phyloP scores from a whole-genome alignment of 305 asterid genomes.

The Fraxinus sp. region DNA sequence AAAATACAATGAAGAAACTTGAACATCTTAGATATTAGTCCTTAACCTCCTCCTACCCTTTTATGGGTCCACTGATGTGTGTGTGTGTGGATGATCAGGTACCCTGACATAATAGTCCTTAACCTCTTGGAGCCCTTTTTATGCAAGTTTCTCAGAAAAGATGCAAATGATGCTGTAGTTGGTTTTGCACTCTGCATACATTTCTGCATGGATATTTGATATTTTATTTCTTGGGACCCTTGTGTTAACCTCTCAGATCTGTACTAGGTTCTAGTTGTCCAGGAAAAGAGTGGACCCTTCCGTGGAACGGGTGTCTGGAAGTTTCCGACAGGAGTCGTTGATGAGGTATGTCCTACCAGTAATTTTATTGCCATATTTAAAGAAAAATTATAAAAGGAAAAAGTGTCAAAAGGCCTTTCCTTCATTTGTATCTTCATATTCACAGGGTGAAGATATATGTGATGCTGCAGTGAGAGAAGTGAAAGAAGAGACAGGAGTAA shows the following conservation, averaged over 20 bases:
- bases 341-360: constrained; percentile 57
- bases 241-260: background rate
- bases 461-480: constrained; percentile 96
- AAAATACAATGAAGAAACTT: background rate
- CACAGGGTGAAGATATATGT: constrained; percentile 87
- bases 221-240: background rate
- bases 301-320: constrained; percentile 88
- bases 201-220: background rate
- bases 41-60: background rate
- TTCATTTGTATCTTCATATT: constrained; percentile 21
- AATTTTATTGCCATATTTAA: constrained; percentile 10
- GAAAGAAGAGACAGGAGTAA: constrained; percentile 97
- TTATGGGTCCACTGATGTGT: background rate
- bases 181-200: background rate
- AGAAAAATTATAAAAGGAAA: constrained; percentile 5
- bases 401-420: constrained; percentile 7
- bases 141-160: background rate
- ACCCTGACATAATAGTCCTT: background rate
- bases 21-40: background rate
- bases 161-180: background rate
- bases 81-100: background rate
- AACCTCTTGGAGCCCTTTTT: constrained; percentile 8
- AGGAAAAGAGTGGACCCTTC: constrained; percentile 75
- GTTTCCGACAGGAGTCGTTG: constrained; percentile 98
- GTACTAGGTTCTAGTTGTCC: constrained; percentile 80